Base-by-base conservation (phyloP, 257 asterid genomes). In the Nicotiana paniculata region DNA sequence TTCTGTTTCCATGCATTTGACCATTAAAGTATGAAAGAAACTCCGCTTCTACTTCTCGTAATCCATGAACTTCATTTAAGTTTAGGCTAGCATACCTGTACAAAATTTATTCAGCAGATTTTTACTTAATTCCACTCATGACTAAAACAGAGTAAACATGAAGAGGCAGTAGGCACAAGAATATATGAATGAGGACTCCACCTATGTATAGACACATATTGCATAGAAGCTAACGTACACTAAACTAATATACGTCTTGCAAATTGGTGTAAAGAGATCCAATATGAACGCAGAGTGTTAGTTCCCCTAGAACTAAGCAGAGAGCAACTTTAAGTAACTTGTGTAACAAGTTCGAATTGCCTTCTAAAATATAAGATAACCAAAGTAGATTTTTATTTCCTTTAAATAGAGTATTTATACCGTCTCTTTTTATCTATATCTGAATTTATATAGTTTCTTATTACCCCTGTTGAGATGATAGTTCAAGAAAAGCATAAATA, bases 1-100 rank as follows among this genome's bases (percentile, higher is more conserved):
- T 89, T 85, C 85, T 92, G 92, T 94, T 94, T 65, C 75, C 90
- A 81, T 87, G 95, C 87, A 90, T 80, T 81, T 91, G 93, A 80
- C 94, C 95, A 76, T 92, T 85, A 83, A 92, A 94, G 89, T 84
- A 94, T 37, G 98, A 94, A 85, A 89, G 88, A 82, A 92, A 89
- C 51, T 92, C 93, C 59, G 92, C 86, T 66, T 90, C 91, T 78
- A 88, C 86, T 88, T 92, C 95, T 84, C 88, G 90, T 81, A 92
- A 85, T 66, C 95, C 94, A 64, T 86, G 90, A 89, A 92, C 89
- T 89, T 90, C 95, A 80, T 90, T 90, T 33, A 89, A 85, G 39
- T 89, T 87, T 83, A 92, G 85, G 92, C 88, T 70, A 17, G 90
- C 91, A 84, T 92, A 92, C 91, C 97, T 92, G 87, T 79, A 83